Base-by-base conservation (phyloP, 2,329 filamentous ascomycete genomes). In the Scedosporium apiospermum region DNA sequence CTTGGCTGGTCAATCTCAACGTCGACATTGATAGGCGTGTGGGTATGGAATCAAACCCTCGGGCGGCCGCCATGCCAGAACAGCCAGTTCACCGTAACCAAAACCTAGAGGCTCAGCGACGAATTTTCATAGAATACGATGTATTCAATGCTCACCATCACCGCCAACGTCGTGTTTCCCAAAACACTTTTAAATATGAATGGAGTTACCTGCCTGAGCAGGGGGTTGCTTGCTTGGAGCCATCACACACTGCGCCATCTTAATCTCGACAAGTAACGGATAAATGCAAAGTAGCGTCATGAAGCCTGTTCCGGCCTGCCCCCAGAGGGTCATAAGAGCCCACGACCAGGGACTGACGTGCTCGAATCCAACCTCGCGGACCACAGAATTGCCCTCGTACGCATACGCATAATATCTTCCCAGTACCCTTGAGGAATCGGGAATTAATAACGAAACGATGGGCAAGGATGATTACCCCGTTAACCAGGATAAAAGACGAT, bases 231-330 rank as follows among this genome's bases (percentile, higher is more conserved):
- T 23, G 12, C 23, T 55, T 14, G 51, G 51, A 14, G 23, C 23
- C n/a, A 30, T n/a, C 21, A 12, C 12, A 3, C 6, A 18, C 18
- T 7, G 12, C 23, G 16, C 51, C 10, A 10, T 27, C 21, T 23
- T 23, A 55, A 55, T 55, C 23, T 55, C 21, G 51, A 27, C 12
- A 27, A 55, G 51, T 42, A 2, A 38, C 49, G 60, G 60, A 42
- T 61, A 57, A 61, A 61, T 61, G 27, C 26, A 16, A 61, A 26
- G 4, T 27, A 61, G 18, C 26, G 49, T 42, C 38, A 60, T 26
- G 18, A 42, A 21, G 14, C 26, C 38, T 46, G 6, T 34, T 10
- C 9, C 3, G n/a, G 12, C 30, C 6, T 10, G 18, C 2, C 6
- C 18, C 18, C 18, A n/a, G 21, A 7, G 53, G 53, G 23, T 12